Percentiles rank a stretch among this genome's conserved stretches.
Conservation (phyloP, 1,139 yeast genomes). For the Sugiyamaella japonica region DNA sequence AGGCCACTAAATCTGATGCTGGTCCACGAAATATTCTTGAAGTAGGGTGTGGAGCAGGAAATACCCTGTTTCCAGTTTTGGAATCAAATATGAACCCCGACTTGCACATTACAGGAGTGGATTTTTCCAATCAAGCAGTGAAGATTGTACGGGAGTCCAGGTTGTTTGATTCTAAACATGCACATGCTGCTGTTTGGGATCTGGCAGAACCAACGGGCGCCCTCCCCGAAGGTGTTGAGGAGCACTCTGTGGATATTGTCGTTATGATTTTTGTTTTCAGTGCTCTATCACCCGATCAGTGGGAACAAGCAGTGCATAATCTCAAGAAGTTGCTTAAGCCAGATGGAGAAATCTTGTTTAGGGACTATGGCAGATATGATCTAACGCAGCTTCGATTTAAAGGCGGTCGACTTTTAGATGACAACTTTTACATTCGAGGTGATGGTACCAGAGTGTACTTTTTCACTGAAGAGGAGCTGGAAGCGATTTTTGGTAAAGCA, state of each 20-base stretch:
- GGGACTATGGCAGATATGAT: conserved; percentile 96
- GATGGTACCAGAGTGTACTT: conserved; percentile 98
- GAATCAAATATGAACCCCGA: conserved; percentile 78
- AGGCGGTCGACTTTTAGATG: conserved; percentile 81
- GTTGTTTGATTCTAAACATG: conserved; percentile 60
- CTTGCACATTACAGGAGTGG: conserved; percentile 78
- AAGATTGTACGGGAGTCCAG: conserved; percentile 66
- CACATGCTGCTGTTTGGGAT: conserved; percentile 94
- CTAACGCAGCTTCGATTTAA: conserved; percentile 94
- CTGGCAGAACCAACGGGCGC: conserved; percentile 71
- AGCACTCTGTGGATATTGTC: conserved; percentile 81
- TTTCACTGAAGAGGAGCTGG: conserved; percentile 89
- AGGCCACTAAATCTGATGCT: conserved; percentile 67
- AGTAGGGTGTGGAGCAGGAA: conserved; percentile 99
- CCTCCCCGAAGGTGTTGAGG: conserved; percentile 82
- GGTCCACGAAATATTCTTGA: conserved; percentile 79
- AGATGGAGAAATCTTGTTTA: conserved; percentile 82
- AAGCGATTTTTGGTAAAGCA: conserved; percentile 65
- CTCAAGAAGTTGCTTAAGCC: conserved; percentile 76
- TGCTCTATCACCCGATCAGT: conserved; percentile 89
- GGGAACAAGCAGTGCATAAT: conserved; percentile 78
- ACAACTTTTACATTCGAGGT: conserved; percentile 93
- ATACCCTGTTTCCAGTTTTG: conserved; percentile 88
- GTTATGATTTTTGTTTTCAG: conserved; percentile 93
- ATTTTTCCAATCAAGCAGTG: conserved; percentile 87